These are phyloP conservation scores for Stephanodiscus minutulus DNA, from an alignment of 108 stramenopile species.

Conservation along the genomic window DNA sequence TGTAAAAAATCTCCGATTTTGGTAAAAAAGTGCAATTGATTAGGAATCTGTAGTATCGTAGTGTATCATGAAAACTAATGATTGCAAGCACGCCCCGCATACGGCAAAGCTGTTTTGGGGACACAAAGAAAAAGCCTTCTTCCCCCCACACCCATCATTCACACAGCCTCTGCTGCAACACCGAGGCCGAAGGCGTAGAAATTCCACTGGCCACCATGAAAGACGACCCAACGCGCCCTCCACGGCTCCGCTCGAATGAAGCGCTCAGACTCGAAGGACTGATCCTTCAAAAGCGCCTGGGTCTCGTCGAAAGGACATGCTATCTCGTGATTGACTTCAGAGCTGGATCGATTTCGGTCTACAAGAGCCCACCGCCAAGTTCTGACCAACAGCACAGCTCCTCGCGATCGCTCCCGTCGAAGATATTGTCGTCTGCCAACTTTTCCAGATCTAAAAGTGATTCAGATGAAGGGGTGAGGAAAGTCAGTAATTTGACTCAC, in stretches of 20 bases:
- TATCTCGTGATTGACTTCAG: slow-evolving; percentile 35
- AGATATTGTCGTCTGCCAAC: neutral
- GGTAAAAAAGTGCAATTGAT: too few relatives aligned
- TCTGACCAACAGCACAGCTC: neutral
- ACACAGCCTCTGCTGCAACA: too few relatives aligned
- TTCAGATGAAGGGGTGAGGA: neutral
- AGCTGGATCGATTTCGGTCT: slow-evolving; percentile 20
- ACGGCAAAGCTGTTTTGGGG: too few relatives aligned
- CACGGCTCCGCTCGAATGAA: neutral
- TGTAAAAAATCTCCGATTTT: too few relatives aligned
- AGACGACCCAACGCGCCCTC: neutral
- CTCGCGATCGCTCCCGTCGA: slow-evolving; percentile 9
- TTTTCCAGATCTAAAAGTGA: neutral
- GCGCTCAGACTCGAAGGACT: slow-evolving; percentile 29
- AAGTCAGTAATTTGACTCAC: slow-evolving; percentile 13
- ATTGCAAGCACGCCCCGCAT: too few relatives aligned
- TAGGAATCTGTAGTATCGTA: too few relatives aligned
- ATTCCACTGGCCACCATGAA: too few relatives aligned
- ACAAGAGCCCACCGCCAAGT: slow-evolving; percentile 30
- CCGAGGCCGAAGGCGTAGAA: too few relatives aligned
- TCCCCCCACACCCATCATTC: too few relatives aligned
- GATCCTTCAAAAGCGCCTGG: slow-evolving; percentile 28
- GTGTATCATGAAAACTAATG: too few relatives aligned
- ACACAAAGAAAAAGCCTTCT: too few relatives aligned
- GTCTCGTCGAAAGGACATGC: slow-evolving; percentile 25